Evolutionary conservation across 2,329 filamentous ascomycete species (phyloP).

Genomic region (Bipolaris gigantea): DNA sequence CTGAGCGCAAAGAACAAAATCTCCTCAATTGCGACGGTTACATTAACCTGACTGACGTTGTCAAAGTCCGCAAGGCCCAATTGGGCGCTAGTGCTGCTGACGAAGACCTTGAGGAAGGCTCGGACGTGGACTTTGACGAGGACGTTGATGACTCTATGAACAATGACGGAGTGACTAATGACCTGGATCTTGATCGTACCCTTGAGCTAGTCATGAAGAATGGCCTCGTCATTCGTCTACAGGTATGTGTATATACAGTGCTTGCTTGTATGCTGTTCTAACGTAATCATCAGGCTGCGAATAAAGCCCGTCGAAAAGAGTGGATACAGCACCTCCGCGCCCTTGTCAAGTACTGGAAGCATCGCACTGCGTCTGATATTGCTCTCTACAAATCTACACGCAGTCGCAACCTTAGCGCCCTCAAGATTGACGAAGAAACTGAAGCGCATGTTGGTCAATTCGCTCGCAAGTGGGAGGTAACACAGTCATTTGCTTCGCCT

Average conservation of each 20-base stretch:
- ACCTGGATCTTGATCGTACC: constrained; percentile 59
- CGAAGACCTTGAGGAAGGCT: constrained; percentile 53
- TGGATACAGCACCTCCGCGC: constrained; percentile 63
- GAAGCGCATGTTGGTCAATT: constrained; percentile 68
- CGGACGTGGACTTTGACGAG: constrained; percentile 59
- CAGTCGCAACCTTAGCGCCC: constrained; percentile 58
- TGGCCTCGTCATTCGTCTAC: constrained; percentile 62
- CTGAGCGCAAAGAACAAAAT: constrained; percentile 60
- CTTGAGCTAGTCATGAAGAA: constrained; percentile 66
- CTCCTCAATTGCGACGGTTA: constrained; percentile 64
- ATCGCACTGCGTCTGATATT: constrained; percentile 59
- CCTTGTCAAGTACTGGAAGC: constrained; percentile 64
- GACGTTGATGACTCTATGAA: constrained; percentile 50
- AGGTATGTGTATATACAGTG: constrained; percentile 43
- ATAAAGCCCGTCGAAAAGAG: constrained; percentile 59
- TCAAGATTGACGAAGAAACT: constrained; percentile 67
- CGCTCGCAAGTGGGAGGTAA: constrained; percentile 69
- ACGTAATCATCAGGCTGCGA: constrained; percentile 49
- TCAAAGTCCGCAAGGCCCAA: constrained; percentile 59
- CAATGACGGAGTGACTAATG: constrained; percentile 57
- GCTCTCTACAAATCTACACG: constrained; percentile 60
- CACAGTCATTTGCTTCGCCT: constrained; percentile 63
- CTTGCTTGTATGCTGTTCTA: constrained; percentile 11
- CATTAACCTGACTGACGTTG: constrained; percentile 62
- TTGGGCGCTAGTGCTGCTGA: constrained; percentile 58